Base-by-base conservation (phyloP, 352 stramenopile genomes). In the Ophiocytium majus region DNA sequence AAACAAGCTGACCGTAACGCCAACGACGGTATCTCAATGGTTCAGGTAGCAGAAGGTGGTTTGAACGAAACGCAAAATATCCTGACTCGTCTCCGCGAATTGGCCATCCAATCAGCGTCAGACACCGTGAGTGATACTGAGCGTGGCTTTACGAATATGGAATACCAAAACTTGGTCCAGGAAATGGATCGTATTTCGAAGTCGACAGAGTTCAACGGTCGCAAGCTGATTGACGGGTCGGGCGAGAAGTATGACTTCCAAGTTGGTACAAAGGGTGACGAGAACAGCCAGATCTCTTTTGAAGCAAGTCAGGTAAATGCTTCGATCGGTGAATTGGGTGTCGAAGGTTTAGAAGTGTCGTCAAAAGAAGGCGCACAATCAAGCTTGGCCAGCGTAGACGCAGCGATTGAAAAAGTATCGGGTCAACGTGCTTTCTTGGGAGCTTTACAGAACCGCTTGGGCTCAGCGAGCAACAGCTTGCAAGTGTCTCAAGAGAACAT, bases 31-130 rank as follows among this genome's bases (percentile, higher is more conserved):
- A 71, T 71, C 57, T 71, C 57, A 28, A 71, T 71, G 57, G 28
- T 71, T 71, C 57, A 71, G 57, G 57, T 71, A 71, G 57, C 57
- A 71, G 57, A 71, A 71, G 57, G 57, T 71, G 57, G 57, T 71
- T 28, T 71, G 19, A 71, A 71, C 57, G 57, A 71, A 71, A 71
- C 57, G 28, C 23, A 28, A 23, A 71, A 71, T 28, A 71, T 71
- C 57, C 57, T 71, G 23, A 71, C 57, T 71, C 57, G 57, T 71
- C 57, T 71, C 57, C 57, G 57, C 57, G 57, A 71, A 71, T 28
- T 71, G 19, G 57, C 57, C 57, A 71, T 71, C 19, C 57, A 71
- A 71, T 71, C 57, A 71, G 57, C 57, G 28, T 71, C 57, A 71
- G 57, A 71, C 28, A 71, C 57, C 28, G 57, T 71, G 19, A 28